Evolutionary conservation across 306 rosid genomes (phyloP).

Genomic region (Geum urbanum): DNA sequence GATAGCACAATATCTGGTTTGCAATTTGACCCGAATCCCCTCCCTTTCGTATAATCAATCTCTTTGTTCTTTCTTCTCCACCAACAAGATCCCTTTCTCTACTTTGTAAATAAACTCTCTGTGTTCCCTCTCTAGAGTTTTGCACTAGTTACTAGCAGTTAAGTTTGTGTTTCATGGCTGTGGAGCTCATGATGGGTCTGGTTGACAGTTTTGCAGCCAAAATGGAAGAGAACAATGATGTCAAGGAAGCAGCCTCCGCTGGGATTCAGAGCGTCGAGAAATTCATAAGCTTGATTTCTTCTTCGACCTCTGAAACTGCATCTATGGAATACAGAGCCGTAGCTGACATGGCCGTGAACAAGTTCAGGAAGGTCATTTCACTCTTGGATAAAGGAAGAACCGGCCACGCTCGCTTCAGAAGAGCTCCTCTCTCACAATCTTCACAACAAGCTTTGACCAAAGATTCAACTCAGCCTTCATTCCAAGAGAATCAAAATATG

Average conservation of each 20-base stretch:
- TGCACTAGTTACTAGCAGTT: not conserved
- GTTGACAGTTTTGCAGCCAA: slow-evolving; percentile 20
- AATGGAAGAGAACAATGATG: slow-evolving; percentile 31
- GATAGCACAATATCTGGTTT: slow-evolving; percentile 1
- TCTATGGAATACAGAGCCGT: slow-evolving; percentile 26
- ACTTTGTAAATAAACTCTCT: not conserved
- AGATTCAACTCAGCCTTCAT: not conserved
- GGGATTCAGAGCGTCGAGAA: slow-evolving; percentile 69
- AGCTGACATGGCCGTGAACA: slow-evolving; percentile 57
- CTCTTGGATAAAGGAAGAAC: slow-evolving; percentile 45
- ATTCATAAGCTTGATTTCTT: slow-evolving; percentile 43
- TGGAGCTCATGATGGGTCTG: slow-evolving; percentile 30
- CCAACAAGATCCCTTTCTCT: not conserved
- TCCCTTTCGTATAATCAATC: not conserved
- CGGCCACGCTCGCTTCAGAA: slow-evolving; percentile 83
- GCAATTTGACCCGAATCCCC: slow-evolving; percentile 24
- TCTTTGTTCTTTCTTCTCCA: not conserved
- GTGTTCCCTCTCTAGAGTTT: not conserved
- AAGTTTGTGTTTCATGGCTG: slow-evolving; percentile 19
- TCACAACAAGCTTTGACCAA: not conserved
- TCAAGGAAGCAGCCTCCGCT: slow-evolving; percentile 65
- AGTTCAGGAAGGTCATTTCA: slow-evolving; percentile 64
- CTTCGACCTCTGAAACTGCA: not conserved
- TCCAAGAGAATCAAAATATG: not conserved
- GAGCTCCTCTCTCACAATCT: slow-evolving; percentile 26